These are phyloP conservation scores for Eucalyptus victrix DNA, from an alignment of 345 rosid species.

Conservation along the genomic window DNA sequence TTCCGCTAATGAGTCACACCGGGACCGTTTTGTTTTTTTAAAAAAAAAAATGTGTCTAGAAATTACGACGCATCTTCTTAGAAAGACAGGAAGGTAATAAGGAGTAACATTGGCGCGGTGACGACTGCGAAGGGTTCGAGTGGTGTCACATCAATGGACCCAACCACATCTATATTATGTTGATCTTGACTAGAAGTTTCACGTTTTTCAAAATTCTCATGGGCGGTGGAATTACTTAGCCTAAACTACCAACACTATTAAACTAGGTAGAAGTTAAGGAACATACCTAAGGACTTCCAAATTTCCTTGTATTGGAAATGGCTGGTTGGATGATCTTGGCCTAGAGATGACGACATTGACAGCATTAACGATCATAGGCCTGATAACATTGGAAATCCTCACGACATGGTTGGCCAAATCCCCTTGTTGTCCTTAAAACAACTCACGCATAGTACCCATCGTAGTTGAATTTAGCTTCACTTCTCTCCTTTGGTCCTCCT, in stretches of 20 bases:
- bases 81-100: too few species aligned
- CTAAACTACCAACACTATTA: neutral
- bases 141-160: neutral
- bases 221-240: neutral
- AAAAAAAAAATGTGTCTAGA: too few species aligned
- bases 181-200: neutral
- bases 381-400: neutral
- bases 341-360: neutral
- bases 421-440: too few species aligned
- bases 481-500: too few species aligned
- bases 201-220: neutral
- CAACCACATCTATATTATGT: neutral
- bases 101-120: too few species aligned
- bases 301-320: neutral
- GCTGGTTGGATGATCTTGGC: neutral
- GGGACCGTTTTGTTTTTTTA: too few species aligned
- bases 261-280: neutral
- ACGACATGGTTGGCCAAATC: too few species aligned
- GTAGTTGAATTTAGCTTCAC: too few species aligned
- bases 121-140: too few species aligned
- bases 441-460: too few species aligned
- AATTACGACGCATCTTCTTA: too few species aligned
- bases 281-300: neutral
- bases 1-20: too few species aligned
- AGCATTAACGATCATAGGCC: neutral